Evolutionary conservation across 768 basidiomycete genomes (phyloP).

Genomic region (Guyanaporus albipodus): DNA sequence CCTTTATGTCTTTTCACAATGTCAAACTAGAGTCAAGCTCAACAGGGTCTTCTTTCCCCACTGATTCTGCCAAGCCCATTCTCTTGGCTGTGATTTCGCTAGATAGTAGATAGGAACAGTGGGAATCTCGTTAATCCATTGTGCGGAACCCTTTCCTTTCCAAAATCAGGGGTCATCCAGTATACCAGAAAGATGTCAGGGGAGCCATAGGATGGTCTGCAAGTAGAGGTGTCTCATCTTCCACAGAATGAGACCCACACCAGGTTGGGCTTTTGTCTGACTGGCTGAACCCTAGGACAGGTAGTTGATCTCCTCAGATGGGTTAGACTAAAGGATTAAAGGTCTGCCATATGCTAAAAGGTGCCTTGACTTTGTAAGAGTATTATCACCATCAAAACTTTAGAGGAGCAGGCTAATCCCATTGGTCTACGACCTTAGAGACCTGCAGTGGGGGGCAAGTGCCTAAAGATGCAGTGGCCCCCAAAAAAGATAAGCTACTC

Average conservation of each 20-base stretch:
- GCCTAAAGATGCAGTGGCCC: too few relatives aligned
- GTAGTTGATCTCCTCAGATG: background rate
- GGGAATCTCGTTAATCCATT: conserved; percentile 45
- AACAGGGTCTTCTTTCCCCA: conserved; percentile 81
- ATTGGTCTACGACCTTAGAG: too few relatives aligned
- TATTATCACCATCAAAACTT: too few relatives aligned
- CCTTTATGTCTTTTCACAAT: conserved; percentile 33
- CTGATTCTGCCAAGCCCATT: conserved; percentile 34
- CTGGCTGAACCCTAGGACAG: background rate
- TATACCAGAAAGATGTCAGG: too few relatives aligned
- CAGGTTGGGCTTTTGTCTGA: background rate
- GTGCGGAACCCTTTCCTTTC: too few relatives aligned
- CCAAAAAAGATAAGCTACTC: too few relatives aligned
- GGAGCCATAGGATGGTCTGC: background rate
- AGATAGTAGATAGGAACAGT: conserved; percentile 46
- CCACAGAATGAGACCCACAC: background rate
- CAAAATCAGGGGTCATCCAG: too few relatives aligned
- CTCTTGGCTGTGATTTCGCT: conserved; percentile 42
- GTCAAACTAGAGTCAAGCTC: conserved; percentile 86
- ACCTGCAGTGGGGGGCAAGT: too few relatives aligned
- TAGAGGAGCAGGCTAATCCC: too few relatives aligned
- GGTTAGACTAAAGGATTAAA: background rate
- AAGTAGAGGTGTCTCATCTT: background rate
- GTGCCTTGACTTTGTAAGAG: too few relatives aligned
- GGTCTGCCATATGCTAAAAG: background rate